phyloP scores from a whole-genome alignment of 2,329 filamentous ascomycete genomes.

The Botryotinia convoluta region DNA sequence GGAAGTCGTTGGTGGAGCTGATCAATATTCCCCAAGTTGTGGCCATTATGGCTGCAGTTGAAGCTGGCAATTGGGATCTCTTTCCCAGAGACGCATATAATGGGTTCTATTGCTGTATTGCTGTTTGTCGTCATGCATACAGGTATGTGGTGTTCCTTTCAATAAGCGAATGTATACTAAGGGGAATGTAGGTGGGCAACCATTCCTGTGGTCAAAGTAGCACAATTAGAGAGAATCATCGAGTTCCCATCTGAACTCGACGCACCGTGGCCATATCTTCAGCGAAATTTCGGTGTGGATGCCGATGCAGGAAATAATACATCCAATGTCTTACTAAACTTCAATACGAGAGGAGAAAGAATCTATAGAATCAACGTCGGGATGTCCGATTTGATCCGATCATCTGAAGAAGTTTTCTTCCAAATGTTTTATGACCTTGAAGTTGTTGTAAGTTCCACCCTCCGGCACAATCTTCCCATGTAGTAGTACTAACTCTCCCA shows the following conservation, averaged over 20 bases:
- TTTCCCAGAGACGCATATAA: constrained; percentile 16
- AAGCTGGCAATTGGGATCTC: constrained; percentile 4
- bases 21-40: constrained; percentile 1
- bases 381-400: constrained; percentile 11
- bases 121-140: constrained; percentile 18
- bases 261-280: constrained; percentile 13
- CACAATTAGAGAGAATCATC: constrained; percentile 10
- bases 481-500: background rate
- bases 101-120: constrained; percentile 14
- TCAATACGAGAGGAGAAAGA: constrained; percentile 6
- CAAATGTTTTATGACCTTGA: constrained; percentile 19
- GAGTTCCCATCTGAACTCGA: constrained; percentile 16
- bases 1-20: background rate
- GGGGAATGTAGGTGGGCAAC: constrained; percentile 3
- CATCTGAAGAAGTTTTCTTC: constrained; percentile 18
- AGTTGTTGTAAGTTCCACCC: background rate
- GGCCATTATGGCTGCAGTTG: background rate
- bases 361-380: constrained; percentile 13
- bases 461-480: background rate
- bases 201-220: constrained; percentile 15
- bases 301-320: constrained; percentile 16
- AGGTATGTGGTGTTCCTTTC: background rate
- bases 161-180: background rate
- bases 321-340: constrained; percentile 6
- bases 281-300: constrained; percentile 13